Percentiles rank a stretch among this genome's conserved stretches.
These are phyloP conservation scores for Trichomonascaceae sp. DNA, from an alignment of 1,139 yeast genomes.

Conservation along the genomic window DNA sequence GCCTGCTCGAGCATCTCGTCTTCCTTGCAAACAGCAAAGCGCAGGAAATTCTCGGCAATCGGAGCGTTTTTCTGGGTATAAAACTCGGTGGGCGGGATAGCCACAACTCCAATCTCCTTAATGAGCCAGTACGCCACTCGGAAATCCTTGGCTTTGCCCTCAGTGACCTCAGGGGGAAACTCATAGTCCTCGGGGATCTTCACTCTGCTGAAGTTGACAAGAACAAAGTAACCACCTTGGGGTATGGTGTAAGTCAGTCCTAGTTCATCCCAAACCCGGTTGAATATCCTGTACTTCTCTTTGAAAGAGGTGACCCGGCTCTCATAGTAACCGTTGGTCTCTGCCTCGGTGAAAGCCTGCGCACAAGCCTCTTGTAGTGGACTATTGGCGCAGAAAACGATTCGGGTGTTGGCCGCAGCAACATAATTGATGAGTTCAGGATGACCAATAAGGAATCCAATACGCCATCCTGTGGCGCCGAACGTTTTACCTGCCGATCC, in stretches of 20 bases:
- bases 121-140: conserved; percentile 85
- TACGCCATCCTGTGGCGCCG: conserved; percentile 98
- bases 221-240: conserved; percentile 84
- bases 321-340: conserved; percentile 50
- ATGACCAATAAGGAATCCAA: conserved; percentile 90
- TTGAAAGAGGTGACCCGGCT: conserved; percentile 52
- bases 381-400: conserved; percentile 78
- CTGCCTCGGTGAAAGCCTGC: conserved; percentile 53
- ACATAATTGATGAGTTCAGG: conserved; percentile 71
- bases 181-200: conserved; percentile 60
- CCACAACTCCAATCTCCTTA: conserved; percentile 84
- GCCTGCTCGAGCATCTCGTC: conserved; percentile 71
- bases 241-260: conserved; percentile 80
- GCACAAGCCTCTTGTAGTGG: conserved; percentile 94
- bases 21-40: conserved; percentile 95
- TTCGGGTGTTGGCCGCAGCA: conserved; percentile 84
- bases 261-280: conserved; percentile 69
- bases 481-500: conserved; percentile 97
- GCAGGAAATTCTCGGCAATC: conserved; percentile 68
- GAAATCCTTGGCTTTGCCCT: conserved; percentile 67
- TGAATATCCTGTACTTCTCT: conserved; percentile 58
- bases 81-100: conserved; percentile 94
- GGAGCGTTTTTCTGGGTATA: conserved; percentile 56
- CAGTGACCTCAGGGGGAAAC: conserved; percentile 56
- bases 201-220: conserved; percentile 76